phyloP scores from a whole-genome alignment of 208 protist genomes.

The Herpetomonas muscarum region DNA sequence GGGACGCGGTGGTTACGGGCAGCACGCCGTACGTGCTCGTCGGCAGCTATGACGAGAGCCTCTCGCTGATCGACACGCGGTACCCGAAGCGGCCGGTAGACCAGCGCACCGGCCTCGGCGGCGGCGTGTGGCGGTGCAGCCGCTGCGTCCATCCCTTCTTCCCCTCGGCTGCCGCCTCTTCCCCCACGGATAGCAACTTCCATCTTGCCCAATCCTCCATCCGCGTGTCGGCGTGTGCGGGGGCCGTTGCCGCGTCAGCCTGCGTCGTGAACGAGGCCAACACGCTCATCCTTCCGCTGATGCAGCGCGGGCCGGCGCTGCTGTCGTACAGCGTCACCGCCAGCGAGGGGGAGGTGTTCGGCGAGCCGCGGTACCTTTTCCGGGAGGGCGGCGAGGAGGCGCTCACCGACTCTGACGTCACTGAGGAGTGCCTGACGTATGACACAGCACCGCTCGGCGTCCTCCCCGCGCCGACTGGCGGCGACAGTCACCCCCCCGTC shows the following conservation, averaged over 20 bases:
- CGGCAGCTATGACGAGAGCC: slow-evolving; percentile 78
- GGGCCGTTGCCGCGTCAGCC: slow-evolving; percentile 5
- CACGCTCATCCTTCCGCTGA: slow-evolving; percentile 66
- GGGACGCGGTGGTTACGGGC: background rate
- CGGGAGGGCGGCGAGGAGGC: slow-evolving; percentile 1
- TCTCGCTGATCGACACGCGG: slow-evolving; percentile 68
- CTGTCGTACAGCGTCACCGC: slow-evolving; percentile 45
- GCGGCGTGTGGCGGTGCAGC: slow-evolving; percentile 78
- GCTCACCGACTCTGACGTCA: slow-evolving; percentile 3
- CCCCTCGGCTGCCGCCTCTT: background rate
- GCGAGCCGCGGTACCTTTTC: slow-evolving; percentile 11
- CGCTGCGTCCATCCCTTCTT: slow-evolving; percentile 32
- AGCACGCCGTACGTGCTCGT: slow-evolving; percentile 55
- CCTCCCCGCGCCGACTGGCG: background rate
- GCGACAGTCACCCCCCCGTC: background rate
- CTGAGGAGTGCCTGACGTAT: slow-evolving; percentile 59
- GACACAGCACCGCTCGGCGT: slow-evolving; percentile 54
- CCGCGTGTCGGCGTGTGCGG: background rate
- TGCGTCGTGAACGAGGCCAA: slow-evolving; percentile 44
- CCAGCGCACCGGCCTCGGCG: slow-evolving; percentile 37
- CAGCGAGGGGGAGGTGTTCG: slow-evolving; percentile 36
- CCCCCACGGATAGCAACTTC: background rate
- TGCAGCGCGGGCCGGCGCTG: slow-evolving; percentile 80
- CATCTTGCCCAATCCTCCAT: background rate
- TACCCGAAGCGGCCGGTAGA: slow-evolving; percentile 37